Base-by-base conservation (phyloP, 176 grass and related monocot species). In the Dactylis glomerata region DNA sequence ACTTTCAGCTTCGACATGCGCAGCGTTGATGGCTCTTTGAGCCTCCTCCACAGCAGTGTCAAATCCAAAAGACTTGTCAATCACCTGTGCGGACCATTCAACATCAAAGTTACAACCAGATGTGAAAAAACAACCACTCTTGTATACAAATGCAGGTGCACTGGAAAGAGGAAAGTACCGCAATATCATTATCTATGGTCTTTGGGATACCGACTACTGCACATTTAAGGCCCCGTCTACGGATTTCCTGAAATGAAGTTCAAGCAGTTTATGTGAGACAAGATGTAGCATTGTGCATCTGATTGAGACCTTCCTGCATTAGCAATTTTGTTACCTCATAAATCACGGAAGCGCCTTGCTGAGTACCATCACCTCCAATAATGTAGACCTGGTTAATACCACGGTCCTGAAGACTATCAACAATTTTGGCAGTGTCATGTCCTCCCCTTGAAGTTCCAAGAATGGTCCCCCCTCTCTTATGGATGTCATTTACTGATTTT, bases 21-120 rank as follows among this genome's bases (percentile, higher is more conserved):
- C 96, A 77, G 96, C 96, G 81, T 94, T 91, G 65, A 99, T 99
- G 10, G 96, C 96, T 47, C 88, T 87, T 77, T 99, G 93, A 37
- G 96, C 96, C 86, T 96, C 96, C 90, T 99, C 96, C 41, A 99
- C 96, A 16, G 93, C 96, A 73, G 91, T 92, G 81, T 99, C 96
- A 83, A 99, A 99, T 58, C 96, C 96, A 79, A 99, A 99, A 2
- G 96, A 99, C 63, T 99, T 99, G 85, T 99, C 96, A 36, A 99
- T 99, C 78, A 92, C 96, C 96, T 99, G 83, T 73, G 42, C 8
- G 27, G 64, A 54, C 9, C 76, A 83, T 82, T 81, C 22, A 77
- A 38, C 27, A 61, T 72, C 10, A 56, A 80, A 19, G 19, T 61
- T 86, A 82, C 26, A 62, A 33, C 24, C 62, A 80, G 5, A 37